Percentiles rank a stretch among this genome's conserved stretches.
These are phyloP conservation scores for Sporisorium graminicola DNA, from an alignment of 1,284 basidiomycete genomes.

Conservation along the genomic window DNA sequence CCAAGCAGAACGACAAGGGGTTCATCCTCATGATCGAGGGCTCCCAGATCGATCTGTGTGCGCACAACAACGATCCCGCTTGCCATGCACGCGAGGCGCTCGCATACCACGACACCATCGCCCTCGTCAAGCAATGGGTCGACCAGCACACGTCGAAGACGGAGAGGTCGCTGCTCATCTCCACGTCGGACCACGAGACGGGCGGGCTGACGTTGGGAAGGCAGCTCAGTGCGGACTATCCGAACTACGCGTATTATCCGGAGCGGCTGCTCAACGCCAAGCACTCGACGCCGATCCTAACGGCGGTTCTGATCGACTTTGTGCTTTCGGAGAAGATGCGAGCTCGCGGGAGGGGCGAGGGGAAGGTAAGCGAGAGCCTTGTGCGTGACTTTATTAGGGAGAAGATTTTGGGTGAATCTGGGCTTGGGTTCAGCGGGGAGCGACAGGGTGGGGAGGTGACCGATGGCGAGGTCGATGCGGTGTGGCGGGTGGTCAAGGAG, in stretches of 20 bases:
- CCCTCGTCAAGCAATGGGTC: slow-evolving; percentile 65
- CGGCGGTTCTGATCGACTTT: slow-evolving; percentile 55
- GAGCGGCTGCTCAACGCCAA: slow-evolving; percentile 67
- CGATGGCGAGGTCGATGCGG: slow-evolving; percentile 58
- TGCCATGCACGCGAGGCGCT: slow-evolving; percentile 68
- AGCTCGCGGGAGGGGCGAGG: neutral
- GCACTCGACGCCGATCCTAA: slow-evolving; percentile 66
- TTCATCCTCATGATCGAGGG: slow-evolving; percentile 68
- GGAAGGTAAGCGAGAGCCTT: slow-evolving; percentile 15
- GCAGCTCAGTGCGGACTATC: slow-evolving; percentile 64
- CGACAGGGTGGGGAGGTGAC: slow-evolving; percentile 41
- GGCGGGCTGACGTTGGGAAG: slow-evolving; percentile 70
- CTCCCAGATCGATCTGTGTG: slow-evolving; percentile 66
- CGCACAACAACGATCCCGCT: slow-evolving; percentile 61
- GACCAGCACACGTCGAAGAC: slow-evolving; percentile 59
- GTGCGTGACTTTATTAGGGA: slow-evolving; percentile 40
- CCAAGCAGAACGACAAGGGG: slow-evolving; percentile 48
- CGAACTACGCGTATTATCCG: slow-evolving; percentile 70
- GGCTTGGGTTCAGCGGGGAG: slow-evolving; percentile 24
- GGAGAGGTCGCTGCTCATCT: slow-evolving; percentile 68
- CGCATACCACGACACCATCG: slow-evolving; percentile 70
- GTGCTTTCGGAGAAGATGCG: slow-evolving; percentile 18
- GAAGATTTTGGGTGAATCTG: slow-evolving; percentile 46
- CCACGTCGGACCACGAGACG: slow-evolving; percentile 71
- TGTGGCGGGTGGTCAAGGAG: slow-evolving; percentile 48